phyloP scores from a whole-genome alignment of 441 rosid species.

The Gossypium lobatum region DNA sequence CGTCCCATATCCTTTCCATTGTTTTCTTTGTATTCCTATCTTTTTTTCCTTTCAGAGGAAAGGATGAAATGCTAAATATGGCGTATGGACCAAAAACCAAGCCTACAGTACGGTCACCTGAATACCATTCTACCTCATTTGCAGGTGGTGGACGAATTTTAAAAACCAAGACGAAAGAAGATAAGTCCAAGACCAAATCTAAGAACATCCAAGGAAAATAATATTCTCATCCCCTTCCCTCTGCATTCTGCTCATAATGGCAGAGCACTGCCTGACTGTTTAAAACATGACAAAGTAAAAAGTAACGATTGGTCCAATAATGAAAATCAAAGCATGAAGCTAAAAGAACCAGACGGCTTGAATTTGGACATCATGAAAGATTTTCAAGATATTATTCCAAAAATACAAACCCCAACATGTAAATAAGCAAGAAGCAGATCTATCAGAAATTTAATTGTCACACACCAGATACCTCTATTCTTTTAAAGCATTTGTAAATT shows the following conservation, averaged over 20 bases:
- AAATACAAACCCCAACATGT: background rate
- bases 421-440: background rate
- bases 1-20: background rate
- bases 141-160: background rate
- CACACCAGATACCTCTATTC: background rate
- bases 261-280: constrained; percentile 3
- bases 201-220: background rate
- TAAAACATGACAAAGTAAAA: background rate
- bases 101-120: background rate
- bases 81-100: constrained; percentile 20
- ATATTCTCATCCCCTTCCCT: background rate
- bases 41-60: background rate
- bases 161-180: background rate
- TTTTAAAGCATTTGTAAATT: constrained; percentile 1
- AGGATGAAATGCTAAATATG: background rate
- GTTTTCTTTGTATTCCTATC: background rate
- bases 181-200: background rate
- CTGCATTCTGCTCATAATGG: background rate
- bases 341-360: background rate
- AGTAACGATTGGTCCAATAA: background rate
- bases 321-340: background rate
- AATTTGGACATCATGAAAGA: background rate
- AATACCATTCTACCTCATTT: background rate
- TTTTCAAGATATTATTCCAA: background rate
- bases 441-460: background rate